phyloP scores from a whole-genome alignment of 2,329 filamentous ascomycete genomes.

The Fusarium euwallaceae region DNA sequence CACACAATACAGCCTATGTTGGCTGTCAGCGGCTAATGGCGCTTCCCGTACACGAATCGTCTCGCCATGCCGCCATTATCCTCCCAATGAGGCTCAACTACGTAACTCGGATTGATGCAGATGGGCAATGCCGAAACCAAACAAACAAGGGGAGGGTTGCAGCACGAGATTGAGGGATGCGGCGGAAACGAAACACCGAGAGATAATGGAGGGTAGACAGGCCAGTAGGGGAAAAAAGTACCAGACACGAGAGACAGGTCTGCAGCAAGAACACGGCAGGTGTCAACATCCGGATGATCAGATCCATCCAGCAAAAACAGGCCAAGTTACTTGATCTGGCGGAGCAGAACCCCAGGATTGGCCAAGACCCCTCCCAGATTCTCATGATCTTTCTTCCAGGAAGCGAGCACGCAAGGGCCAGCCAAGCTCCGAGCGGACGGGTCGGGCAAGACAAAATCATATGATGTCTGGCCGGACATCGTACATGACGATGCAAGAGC shows the following conservation, averaged over 20 bases:
- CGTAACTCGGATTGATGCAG: constrained; percentile 18
- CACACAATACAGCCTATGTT: constrained; percentile 13
- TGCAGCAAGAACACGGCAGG: background rate
- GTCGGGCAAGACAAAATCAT: constrained; percentile 27
- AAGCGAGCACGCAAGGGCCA: constrained; percentile 16
- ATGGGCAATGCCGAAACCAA: constrained; percentile 17
- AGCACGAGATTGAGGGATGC: constrained; percentile 20
- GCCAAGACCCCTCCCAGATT: constrained; percentile 27
- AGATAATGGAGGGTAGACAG: constrained; percentile 21
- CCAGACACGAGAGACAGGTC: constrained; percentile 18
- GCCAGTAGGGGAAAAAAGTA: constrained; percentile 9
- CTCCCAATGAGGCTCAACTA: constrained; percentile 32
- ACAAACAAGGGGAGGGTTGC: constrained; percentile 18
- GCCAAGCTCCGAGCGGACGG: constrained; percentile 24
- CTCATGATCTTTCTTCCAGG: constrained; percentile 23
- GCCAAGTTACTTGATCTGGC: constrained; percentile 31
- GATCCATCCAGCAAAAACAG: constrained; percentile 5
- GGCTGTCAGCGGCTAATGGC: constrained; percentile 31
- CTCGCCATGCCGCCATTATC: constrained; percentile 1
- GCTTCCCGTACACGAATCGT: constrained; percentile 6
- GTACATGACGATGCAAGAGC: constrained; percentile 17
- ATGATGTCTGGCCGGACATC: constrained; percentile 26
- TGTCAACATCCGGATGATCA: constrained; percentile 17
- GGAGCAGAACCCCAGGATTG: constrained; percentile 39
- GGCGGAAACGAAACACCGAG: constrained; percentile 29